Base-by-base conservation (phyloP, 176 grass and related monocot genomes). In the Neostapfia colusana region DNA sequence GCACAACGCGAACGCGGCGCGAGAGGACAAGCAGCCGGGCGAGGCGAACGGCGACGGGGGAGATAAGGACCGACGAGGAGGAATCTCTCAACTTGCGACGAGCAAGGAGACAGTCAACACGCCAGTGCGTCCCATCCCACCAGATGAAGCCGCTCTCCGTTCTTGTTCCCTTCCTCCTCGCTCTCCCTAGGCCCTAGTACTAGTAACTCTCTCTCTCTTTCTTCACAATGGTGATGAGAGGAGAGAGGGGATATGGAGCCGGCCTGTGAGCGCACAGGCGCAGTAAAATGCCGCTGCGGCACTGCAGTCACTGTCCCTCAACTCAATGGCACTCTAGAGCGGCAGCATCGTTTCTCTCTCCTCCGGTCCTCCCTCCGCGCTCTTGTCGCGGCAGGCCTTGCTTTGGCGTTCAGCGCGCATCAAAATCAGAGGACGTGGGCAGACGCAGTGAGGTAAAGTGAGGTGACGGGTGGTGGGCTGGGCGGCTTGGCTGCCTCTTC, bases 361-460 rank as follows among this genome's bases (percentile, higher is more conserved):
- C 31, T 31, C 31, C 31, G 31, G 31, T 31, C 31, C 31, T 31
- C 2, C 31, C 31, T 31, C 68, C 15, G 51, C 0, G 14, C 8
- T 59, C 37, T 70, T 76, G 50, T 54, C 44, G n/a, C n/a, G n/a
- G 71, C 67, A 73, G 45, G 67, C 63, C 71, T 56, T 11, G 36
- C 46, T 78, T 85, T 92, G 84, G 58, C 27, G 69, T 80, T 17
- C 62, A 76, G 82, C 87, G 89, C 87, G 89, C 87, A 92, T 88
- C 82, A 77, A 85, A 89, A 89, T 70, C 90, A 84, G 82, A 78
- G 78, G 31, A 31, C 2, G 72, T 36, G n/a, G 55, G 25, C 25
- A 76, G 73, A 23, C 7, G 43, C 60, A 65, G 46, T 49, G 46
- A 17, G 15, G 72, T 36, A 63, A 65, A 43, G 48, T 78, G 63